Base-by-base conservation (phyloP, 305 asterid genomes). In the Fraxinus xanthoxyloides region DNA sequence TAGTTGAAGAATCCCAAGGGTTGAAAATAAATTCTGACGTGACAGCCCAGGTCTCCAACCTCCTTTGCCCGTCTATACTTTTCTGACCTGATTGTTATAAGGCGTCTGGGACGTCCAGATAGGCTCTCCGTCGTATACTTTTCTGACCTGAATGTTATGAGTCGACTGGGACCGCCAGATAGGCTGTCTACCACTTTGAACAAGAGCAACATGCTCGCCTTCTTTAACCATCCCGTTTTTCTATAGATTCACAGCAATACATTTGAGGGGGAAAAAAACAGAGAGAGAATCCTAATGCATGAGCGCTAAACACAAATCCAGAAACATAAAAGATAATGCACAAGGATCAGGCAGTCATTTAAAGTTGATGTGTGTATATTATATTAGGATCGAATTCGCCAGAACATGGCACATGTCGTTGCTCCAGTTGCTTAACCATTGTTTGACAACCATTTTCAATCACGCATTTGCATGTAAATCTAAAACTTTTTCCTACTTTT, bases 161-260 rank as follows among this genome's bases (percentile, higher is more conserved):
- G 90, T 89, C 34, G 92, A 89, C 32, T 91, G 91, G 77, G 81
- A 84, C 77, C 90, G 78, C 91, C 94, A 91, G 82, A 89, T 89
- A 8, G 91, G 92, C 79, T 89, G 91, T 38, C 61, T 84, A 34
- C 92, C 92, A 78, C 91, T 87, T 87, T 87, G 91, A 40, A 89
- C 85, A 79, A 86, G 88, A 65, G 88, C 89, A 67, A 89, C 90
- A 69, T 87, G 90, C 77, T 87, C 90, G 31, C 90, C 91, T 85
- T 87, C 88, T 84, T 85, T 88, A 78, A 90, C 89, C 89, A 85
- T 80, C 79, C 91, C 92, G 30, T 89, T 90, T 79, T 87, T 89
- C 92, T 89, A 87, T 19, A 76, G 30, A 84, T 84, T 67, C 69
- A 31, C 61, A 78, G 24, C 61, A 78, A 30, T 19, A 51, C 31